These are phyloP conservation scores for Seminavis robusta DNA, from an alignment of 108 stramenopile species.

Conservation along the genomic window DNA sequence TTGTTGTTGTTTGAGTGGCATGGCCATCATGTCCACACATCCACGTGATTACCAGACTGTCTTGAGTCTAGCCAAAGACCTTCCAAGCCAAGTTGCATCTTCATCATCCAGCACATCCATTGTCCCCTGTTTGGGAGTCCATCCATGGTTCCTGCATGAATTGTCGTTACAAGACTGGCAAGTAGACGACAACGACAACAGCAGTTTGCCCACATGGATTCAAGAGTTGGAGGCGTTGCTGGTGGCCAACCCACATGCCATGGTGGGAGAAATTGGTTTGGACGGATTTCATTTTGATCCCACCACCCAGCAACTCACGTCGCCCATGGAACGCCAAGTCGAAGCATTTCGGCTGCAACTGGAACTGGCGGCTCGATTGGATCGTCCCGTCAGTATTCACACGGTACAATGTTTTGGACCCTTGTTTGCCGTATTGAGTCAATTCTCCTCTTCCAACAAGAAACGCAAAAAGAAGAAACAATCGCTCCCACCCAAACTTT, in stretches of 20 bases:
- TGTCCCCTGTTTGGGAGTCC: conserved; percentile 78
- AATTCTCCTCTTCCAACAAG: conserved; percentile 8
- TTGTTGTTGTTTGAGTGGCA: conserved; percentile 43
- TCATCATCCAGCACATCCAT: background rate
- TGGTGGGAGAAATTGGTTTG: conserved; percentile 85
- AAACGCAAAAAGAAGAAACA: conserved; percentile 8
- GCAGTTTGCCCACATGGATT: conserved; percentile 39
- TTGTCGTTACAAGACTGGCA: conserved; percentile 30
- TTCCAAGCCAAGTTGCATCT: background rate
- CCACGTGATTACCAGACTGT: conserved; percentile 69
- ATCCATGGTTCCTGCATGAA: conserved; percentile 86
- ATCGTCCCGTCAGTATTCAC: conserved; percentile 79
- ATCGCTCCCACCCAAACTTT: conserved; percentile 66
- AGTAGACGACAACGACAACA: background rate
- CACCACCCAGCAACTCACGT: conserved; percentile 39
- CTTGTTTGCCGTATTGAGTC: conserved; percentile 47
- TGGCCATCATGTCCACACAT: conserved; percentile 86
- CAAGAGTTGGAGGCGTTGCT: conserved; percentile 36
- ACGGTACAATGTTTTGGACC: conserved; percentile 72
- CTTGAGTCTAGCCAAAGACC: conserved; percentile 8
- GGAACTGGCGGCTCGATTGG: conserved; percentile 47
- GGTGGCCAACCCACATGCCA: conserved; percentile 35
- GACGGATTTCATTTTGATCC: conserved; percentile 75
- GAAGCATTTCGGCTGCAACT: conserved; percentile 68
- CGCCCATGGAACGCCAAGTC: conserved; percentile 58